These are phyloP conservation scores for Aegilops tauschii DNA, from an alignment of 176 grass and related monocot species.

Conservation along the genomic window DNA sequence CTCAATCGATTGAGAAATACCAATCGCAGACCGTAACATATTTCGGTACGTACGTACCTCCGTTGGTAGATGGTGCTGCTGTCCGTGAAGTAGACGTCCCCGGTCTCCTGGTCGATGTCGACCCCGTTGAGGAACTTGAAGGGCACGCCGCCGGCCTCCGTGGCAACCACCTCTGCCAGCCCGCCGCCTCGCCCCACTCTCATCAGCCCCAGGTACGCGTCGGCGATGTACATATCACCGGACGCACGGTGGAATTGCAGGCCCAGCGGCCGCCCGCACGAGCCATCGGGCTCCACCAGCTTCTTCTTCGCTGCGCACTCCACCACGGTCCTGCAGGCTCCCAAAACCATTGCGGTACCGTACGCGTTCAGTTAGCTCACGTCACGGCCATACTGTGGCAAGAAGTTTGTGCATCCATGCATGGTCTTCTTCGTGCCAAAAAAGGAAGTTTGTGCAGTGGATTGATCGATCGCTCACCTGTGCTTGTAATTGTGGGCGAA, in stretches of 20 bases:
- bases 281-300: slow-evolving; percentile 47
- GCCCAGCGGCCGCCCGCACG: slow-evolving; percentile 71
- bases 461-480: background rate
- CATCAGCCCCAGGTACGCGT: slow-evolving; percentile 82
- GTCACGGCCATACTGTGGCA: background rate
- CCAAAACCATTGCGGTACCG: background rate
- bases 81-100: slow-evolving; percentile 81
- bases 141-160: slow-evolving; percentile 56
- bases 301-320: slow-evolving; percentile 35
- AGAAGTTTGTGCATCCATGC: too few species aligned
- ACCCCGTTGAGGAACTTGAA: slow-evolving; percentile 78
- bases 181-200: slow-evolving; percentile 56
- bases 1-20: background rate
- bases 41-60: slow-evolving; percentile 29
- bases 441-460: background rate
- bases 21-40: background rate
- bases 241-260: slow-evolving; percentile 72
- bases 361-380: background rate
- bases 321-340: slow-evolving; percentile 23
- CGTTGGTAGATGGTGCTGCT: slow-evolving; percentile 63
- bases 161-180: slow-evolving; percentile 38
- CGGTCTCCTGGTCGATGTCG: slow-evolving; percentile 81
- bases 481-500: slow-evolving; percentile 71
- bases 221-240: slow-evolving; percentile 76
- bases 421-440: too few species aligned